Conservation (phyloP, 2,329 filamentous ascomycete species). For the Aureobasidium sp. region DNA sequence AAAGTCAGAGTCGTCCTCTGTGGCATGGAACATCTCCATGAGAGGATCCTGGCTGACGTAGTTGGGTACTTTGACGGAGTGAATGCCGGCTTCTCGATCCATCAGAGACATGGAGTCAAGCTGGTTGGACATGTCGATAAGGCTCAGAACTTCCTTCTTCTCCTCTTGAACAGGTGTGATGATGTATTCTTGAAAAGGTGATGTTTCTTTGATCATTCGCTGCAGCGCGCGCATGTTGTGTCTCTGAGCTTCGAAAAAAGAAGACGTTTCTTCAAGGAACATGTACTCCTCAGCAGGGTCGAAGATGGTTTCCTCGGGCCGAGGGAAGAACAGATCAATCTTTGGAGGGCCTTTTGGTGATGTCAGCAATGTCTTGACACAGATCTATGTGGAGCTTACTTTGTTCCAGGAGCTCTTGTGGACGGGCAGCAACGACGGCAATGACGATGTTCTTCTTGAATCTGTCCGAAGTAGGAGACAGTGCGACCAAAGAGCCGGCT, state of each 20-base stretch:
- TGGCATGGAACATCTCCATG: conserved; percentile 40
- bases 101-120: neutral
- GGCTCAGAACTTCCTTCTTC: neutral
- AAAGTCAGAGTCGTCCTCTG: neutral
- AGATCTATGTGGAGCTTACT: conserved; percentile 34
- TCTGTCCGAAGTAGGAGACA: conserved; percentile 50
- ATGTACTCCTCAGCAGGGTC: conserved; percentile 64
- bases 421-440: conserved; percentile 65
- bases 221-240: conserved; percentile 70
- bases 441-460: conserved; percentile 62
- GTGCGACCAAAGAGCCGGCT: conserved; percentile 48
- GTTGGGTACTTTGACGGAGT: conserved; percentile 34
- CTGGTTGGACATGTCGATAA: conserved; percentile 10
- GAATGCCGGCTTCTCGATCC: neutral
- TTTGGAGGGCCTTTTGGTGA: conserved; percentile 44
- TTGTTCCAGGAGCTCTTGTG: conserved; percentile 53
- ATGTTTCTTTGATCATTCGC: conserved; percentile 49
- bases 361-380: neutral
- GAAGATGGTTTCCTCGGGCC: conserved; percentile 53
- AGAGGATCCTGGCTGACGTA: conserved; percentile 47
- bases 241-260: conserved; percentile 71
- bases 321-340: conserved; percentile 68
- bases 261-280: conserved; percentile 69
- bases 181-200: conserved; percentile 3
- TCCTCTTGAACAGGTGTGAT: neutral